Evolutionary conservation across 108 stramenopile genomes (phyloP).

Genomic region (Nitzschia sp.): DNA sequence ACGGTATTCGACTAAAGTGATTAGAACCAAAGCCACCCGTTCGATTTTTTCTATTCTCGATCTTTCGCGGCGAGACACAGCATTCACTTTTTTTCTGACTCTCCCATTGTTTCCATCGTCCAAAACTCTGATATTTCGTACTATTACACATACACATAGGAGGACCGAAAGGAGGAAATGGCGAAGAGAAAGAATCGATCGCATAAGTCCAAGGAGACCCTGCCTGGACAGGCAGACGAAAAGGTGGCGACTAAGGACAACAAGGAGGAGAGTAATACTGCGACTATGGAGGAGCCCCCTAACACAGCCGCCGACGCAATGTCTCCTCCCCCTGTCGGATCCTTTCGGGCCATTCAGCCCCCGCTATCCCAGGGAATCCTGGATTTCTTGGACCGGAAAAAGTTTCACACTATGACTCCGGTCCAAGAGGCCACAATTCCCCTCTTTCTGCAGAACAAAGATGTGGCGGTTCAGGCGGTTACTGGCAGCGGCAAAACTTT

Average conservation of each 20-base stretch:
- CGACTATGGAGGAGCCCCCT: background rate
- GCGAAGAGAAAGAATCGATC: background rate
- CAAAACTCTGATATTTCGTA: background rate
- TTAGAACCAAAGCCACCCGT: background rate
- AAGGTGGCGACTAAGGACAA: background rate
- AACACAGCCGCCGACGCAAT: background rate
- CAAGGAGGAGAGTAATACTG: background rate
- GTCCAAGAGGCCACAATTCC: constrained; percentile 96
- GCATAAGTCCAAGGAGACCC: background rate
- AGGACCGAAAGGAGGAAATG: background rate
- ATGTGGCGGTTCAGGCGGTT: constrained; percentile 96
- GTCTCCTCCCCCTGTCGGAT: constrained; percentile 10
- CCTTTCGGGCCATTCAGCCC: constrained; percentile 35
- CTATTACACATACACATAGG: background rate
- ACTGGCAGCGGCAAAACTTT: constrained; percentile 98
- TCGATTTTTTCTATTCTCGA: background rate
- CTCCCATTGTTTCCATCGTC: background rate
- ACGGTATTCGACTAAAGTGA: background rate
- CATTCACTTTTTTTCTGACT: background rate
- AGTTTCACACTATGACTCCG: constrained; percentile 85
- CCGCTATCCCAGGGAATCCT: constrained; percentile 61
- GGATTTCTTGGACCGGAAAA: constrained; percentile 57
- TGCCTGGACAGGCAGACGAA: background rate
- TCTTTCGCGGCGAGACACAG: too few species aligned
- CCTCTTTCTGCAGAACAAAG: constrained; percentile 92